phyloP scores from a whole-genome alignment of 371 early-diverging fungal genomes.

The Mortierella sp. region DNA sequence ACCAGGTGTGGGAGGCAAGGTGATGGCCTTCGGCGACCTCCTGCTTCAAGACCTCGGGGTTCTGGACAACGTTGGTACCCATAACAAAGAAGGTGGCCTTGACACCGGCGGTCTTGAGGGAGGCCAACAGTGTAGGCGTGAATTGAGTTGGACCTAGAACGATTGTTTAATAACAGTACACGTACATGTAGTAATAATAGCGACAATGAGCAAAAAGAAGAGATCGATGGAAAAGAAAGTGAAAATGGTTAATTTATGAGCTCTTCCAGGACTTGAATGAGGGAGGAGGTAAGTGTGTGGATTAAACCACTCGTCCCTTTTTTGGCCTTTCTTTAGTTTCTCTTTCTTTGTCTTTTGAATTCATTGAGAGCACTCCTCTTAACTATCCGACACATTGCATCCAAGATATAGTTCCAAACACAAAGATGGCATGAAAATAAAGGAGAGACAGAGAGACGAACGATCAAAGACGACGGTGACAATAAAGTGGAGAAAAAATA shows the following conservation, averaged over 20 bases:
- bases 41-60: slow-evolving; percentile 63
- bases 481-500: neutral
- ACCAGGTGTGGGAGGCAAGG: slow-evolving; percentile 63
- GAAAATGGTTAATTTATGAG: slow-evolving; percentile 10
- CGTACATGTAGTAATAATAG: neutral
- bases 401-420: neutral
- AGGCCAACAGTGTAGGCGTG: slow-evolving; percentile 62
- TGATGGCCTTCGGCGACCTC: slow-evolving; percentile 56
- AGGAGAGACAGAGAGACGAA: neutral
- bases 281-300: neutral
- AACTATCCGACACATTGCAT: neutral
- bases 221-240: neutral
- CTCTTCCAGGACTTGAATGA: neutral
- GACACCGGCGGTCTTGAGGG: slow-evolving; percentile 60
- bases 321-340: too few relatives aligned
- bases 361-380: neutral
- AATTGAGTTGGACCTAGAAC: slow-evolving; percentile 60
- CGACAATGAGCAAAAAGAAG: neutral
- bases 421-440: neutral
- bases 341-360: slow-evolving; percentile 3
- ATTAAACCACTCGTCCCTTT: neutral
- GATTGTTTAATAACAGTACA: neutral
- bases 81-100: slow-evolving; percentile 75
- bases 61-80: slow-evolving; percentile 64
- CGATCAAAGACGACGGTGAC: neutral